Percentiles rank a stretch among this genome's conserved stretches.
These are phyloP conservation scores for Hansenula sp. DNA, from an alignment of 1,139 yeast genomes.

Conservation along the genomic window DNA sequence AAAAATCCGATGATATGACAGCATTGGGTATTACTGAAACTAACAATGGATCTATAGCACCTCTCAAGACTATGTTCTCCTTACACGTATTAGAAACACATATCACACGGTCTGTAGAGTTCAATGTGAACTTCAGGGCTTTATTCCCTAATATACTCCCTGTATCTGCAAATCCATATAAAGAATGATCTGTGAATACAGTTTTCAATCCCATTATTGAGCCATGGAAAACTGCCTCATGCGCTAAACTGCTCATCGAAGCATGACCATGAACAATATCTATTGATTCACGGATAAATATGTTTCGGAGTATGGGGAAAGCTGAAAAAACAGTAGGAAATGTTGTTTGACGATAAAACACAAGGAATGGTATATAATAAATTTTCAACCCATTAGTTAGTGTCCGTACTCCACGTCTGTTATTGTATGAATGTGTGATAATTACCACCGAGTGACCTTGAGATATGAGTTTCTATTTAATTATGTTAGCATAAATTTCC, in stretches of 20 bases:
- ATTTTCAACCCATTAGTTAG: constrained; percentile 90
- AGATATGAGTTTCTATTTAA: constrained; percentile 62
- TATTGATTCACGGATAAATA: constrained; percentile 78
- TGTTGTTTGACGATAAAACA: constrained; percentile 75
- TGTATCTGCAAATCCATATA: constrained; percentile 90
- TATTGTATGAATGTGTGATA: constrained; percentile 83
- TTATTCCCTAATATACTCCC: constrained; percentile 86
- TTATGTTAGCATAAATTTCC: no score
- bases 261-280: constrained; percentile 96
- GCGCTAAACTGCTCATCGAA: constrained; percentile 78
- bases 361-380: constrained; percentile 81
- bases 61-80: constrained; percentile 90
- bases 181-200: constrained; percentile 91
- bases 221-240: constrained; percentile 87
- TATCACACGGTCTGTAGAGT: constrained; percentile 87
- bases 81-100: constrained; percentile 97
- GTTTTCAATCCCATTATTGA: constrained; percentile 90
- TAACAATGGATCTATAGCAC: constrained; percentile 68
- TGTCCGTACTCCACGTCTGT: constrained; percentile 75
- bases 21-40: constrained; percentile 97
- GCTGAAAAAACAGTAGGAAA: constrained; percentile 88
- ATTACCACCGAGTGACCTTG: constrained; percentile 90
- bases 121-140: constrained; percentile 72
- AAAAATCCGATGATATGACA: constrained; percentile 77
- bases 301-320: constrained; percentile 81